Evolutionary conservation across 495 filamentous ascomycete genomes (phyloP).

Genomic region (Penicillium cataractarum): DNA sequence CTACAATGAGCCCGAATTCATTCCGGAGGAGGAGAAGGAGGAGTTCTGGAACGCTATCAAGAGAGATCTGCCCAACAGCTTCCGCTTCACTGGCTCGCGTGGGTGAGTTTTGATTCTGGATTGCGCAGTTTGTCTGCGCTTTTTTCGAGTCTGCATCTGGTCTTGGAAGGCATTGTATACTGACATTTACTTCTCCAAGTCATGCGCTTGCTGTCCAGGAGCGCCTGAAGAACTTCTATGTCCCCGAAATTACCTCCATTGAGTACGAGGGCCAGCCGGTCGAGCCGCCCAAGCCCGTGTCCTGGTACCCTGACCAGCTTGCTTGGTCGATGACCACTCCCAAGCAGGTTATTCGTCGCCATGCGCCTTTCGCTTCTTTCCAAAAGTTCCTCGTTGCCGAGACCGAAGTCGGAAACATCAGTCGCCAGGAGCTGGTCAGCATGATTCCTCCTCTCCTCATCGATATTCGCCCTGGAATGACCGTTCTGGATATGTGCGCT

Average conservation of each 20-base stretch:
- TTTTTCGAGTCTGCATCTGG: background rate
- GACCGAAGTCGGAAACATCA: slow-evolving; percentile 95
- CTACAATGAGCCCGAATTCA: slow-evolving; percentile 75
- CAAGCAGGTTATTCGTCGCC: slow-evolving; percentile 88
- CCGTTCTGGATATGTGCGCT: slow-evolving; percentile 91
- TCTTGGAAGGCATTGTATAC: slow-evolving; percentile 12
- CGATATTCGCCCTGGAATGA: slow-evolving; percentile 88
- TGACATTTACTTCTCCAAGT: slow-evolving; percentile 36
- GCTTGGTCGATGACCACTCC: slow-evolving; percentile 97
- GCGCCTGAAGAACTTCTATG: slow-evolving; percentile 80
- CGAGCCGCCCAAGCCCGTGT: slow-evolving; percentile 75
- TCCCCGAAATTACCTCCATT: slow-evolving; percentile 85
- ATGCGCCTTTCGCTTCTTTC: slow-evolving; percentile 89
- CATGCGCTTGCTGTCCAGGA: slow-evolving; percentile 88
- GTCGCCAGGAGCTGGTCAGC: slow-evolving; percentile 92
- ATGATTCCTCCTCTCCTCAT: slow-evolving; percentile 98
- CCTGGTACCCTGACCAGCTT: slow-evolving; percentile 91
- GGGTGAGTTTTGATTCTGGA: slow-evolving; percentile 52
- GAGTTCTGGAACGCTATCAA: slow-evolving; percentile 82
- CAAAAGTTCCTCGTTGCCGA: slow-evolving; percentile 98
- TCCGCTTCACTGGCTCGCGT: slow-evolving; percentile 92
- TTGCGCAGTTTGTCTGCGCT: slow-evolving; percentile 2
- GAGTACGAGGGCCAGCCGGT: slow-evolving; percentile 77
- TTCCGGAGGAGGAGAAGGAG: slow-evolving; percentile 71
- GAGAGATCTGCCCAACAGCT: slow-evolving; percentile 89